A percentile compares a stretch with the other conserved stretches of the same genome.
These are phyloP conservation scores for Dactylellina drechsleri DNA, from an alignment of 2,329 filamentous ascomycete genomes.

Conservation along the genomic window DNA sequence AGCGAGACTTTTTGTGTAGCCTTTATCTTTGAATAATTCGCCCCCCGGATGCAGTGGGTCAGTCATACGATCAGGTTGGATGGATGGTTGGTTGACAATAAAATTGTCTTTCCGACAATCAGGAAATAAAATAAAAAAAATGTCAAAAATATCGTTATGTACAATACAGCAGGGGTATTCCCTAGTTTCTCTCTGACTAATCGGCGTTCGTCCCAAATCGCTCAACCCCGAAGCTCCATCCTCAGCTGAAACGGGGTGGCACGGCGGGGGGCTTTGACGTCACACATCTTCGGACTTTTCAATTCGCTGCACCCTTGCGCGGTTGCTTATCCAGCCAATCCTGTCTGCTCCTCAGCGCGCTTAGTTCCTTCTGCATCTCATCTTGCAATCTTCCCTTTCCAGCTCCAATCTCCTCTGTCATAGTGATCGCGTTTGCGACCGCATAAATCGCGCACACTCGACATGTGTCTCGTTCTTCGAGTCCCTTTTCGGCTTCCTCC, in stretches of 20 bases:
- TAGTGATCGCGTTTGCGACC: conserved; percentile 57
- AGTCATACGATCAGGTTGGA: no score
- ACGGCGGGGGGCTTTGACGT: conserved; percentile 23
- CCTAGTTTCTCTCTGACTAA: conserved; percentile 33
- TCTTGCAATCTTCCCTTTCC: conserved; percentile 36
- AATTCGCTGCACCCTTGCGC: conserved; percentile 23
- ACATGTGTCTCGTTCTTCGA: conserved; percentile 54
- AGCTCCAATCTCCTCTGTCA: conserved; percentile 54
- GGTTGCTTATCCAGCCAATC: conserved; percentile 39
- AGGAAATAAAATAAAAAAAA: neutral
- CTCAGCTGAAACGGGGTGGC: conserved; percentile 1
- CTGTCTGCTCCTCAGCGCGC: conserved; percentile 46
- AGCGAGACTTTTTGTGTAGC: no score
- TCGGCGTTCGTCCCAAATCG: conserved; percentile 29
- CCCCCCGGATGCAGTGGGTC: neutral
- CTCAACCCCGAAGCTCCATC: conserved; percentile 6
- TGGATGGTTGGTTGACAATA: neutral
- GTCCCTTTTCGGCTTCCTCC: conserved; percentile 48
- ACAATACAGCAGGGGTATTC: conserved; percentile 18
- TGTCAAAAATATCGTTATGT: conserved; percentile 26
- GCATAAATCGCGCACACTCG: conserved; percentile 57
- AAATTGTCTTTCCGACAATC: neutral
- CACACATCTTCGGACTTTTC: conserved; percentile 20
- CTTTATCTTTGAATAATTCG: neutral
- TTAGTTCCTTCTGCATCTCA: conserved; percentile 35